phyloP scores from a whole-genome alignment of 2,329 filamentous ascomycete genomes.

The Cyphellophora europaea region DNA sequence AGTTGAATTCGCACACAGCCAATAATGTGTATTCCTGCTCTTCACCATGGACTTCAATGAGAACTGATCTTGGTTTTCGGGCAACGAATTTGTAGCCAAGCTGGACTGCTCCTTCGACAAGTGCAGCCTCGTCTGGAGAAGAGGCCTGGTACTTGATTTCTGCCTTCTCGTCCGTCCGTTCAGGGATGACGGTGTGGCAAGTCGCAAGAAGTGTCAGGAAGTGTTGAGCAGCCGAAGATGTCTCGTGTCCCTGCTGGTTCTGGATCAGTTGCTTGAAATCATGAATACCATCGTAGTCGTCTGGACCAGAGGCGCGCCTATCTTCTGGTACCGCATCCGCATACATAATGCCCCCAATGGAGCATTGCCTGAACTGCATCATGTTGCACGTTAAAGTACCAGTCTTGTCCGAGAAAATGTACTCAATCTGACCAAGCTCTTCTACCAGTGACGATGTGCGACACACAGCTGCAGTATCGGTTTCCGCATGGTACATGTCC shows the following conservation, averaged over 20 bases:
- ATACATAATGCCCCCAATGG: slow-evolving; percentile 89
- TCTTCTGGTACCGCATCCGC: slow-evolving; percentile 88
- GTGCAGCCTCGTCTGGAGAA: slow-evolving; percentile 92
- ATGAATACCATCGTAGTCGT: slow-evolving; percentile 64
- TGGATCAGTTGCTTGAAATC: slow-evolving; percentile 68
- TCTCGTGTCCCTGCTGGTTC: slow-evolving; percentile 56
- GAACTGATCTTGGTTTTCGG: slow-evolving; percentile 78
- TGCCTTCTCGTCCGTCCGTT: slow-evolving; percentile 68
- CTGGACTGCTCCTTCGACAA: slow-evolving; percentile 79
- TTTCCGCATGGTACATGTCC: slow-evolving; percentile 95
- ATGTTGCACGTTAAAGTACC: slow-evolving; percentile 95
- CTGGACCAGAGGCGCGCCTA: slow-evolving; percentile 67
- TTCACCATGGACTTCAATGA: slow-evolving; percentile 65
- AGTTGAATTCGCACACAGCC: slow-evolving; percentile 99
- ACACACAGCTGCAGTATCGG: slow-evolving; percentile 89
- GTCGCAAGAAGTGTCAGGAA: slow-evolving; percentile 80
- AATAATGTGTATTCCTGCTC: slow-evolving; percentile 80
- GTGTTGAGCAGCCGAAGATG: slow-evolving; percentile 60
- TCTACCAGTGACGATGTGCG: slow-evolving; percentile 94
- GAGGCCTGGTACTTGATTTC: slow-evolving; percentile 96
- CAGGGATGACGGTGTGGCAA: slow-evolving; percentile 96
- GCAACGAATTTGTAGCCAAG: slow-evolving; percentile 87
- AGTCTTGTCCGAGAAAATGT: slow-evolving; percentile 97
- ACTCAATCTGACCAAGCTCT: slow-evolving; percentile 95
- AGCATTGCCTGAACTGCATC: slow-evolving; percentile 97